Evolutionary conservation across 2,329 filamentous ascomycete species (phyloP), one percentile per base, ranked within the genome.

Genomic region (Ciborinia camelliae): DNA sequence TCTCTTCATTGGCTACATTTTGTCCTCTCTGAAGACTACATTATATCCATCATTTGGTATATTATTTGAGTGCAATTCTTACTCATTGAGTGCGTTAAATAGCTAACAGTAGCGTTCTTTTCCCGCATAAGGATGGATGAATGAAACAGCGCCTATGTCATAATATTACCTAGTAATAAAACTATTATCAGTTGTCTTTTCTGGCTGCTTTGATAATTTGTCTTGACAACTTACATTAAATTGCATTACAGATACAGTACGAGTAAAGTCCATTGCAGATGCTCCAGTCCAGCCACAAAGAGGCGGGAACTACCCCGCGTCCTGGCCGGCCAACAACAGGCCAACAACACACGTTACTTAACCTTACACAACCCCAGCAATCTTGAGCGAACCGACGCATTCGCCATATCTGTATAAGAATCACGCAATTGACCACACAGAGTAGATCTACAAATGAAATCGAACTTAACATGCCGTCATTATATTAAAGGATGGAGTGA

Each of bases 361-460:
- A 26, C 20, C 45, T 10, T 15, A n/a, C 3, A 43, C 28, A 32
- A 45, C 39, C 54, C 54, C 54, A 58, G 54, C 54, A 23, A 57
- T 23, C 26, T 45, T 28, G 54, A 54, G n/a, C 51, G n/a, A 37
- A 26, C n/a, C 12, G 26, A 35, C 35, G 12, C 43, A 59, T 41
- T 50, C 53, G 62, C 53, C 55, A 64, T 64, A 51, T 51, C 53
- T 51, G 35, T 15, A 41, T 45, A 28, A n/a, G 28, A 50, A 64
- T 59, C 62, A 64, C 62, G 62, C 62, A 64, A 64, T 64, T 64
- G 28, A 37, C 53, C 23, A 47, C 14, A 23, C 28, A 47, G 43
- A 58, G 41, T 26, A 59, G 53, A 59, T 64, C 62, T 59, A 43
- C 53, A 43, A 41, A 59, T 52, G 45, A 43, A 41, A 59, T n/a